Evolutionary conservation across 2,329 filamentous ascomycete species (phyloP), one percentile per base, ranked within the genome.

Genomic region (Cladosporium sp.): DNA sequence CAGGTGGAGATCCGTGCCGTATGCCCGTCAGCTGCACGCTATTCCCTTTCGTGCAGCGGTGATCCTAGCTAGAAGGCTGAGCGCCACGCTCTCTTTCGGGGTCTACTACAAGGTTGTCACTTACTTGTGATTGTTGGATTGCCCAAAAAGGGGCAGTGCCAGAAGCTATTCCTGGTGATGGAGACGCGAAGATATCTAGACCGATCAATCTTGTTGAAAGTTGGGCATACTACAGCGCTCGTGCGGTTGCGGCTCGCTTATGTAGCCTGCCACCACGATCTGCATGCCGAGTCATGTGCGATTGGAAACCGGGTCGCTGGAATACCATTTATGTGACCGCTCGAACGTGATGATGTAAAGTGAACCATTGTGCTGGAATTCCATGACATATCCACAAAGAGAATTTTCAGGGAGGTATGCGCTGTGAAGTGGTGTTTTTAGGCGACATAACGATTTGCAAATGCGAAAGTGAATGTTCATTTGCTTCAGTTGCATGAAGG

Each of bases 261-360:
- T 34, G 52, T 32, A 55, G 52, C 28, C 28, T 55, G 28, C 32
- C 52, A 55, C 26, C 52, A 55, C 30, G 8, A 55, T n/a, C 52
- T 55, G 52, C 52, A 55, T 55, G 52, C 24, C 52, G 52, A 55
- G 52, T 55, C 52, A 55, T 30, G 52, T 34, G 3, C 14, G 7
- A 6, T 8, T 34, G 28, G 8, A 10, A 32, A 55, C 52, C 52
- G 28, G 52, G 52, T 55, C 52, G 18, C 28, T 34, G 52, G 52
- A 55, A 34, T 30, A 14, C 24, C 24, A 30, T 34, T 21, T 3
- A n/a, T 30, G 21, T 15, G 26, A 21, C 30, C 18, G 28, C 28
- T 55, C 32, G 51, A 21, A 44, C 41, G 18, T 8, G 41, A 47
- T 12, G 41, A 47, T 21, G n/a, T 47, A 47, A 47, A 47, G n/a